Percentiles rank a stretch among this genome's conserved stretches.
Conservation (phyloP, 1,284 basidiomycete genomes). For the Irpex sp. region DNA sequence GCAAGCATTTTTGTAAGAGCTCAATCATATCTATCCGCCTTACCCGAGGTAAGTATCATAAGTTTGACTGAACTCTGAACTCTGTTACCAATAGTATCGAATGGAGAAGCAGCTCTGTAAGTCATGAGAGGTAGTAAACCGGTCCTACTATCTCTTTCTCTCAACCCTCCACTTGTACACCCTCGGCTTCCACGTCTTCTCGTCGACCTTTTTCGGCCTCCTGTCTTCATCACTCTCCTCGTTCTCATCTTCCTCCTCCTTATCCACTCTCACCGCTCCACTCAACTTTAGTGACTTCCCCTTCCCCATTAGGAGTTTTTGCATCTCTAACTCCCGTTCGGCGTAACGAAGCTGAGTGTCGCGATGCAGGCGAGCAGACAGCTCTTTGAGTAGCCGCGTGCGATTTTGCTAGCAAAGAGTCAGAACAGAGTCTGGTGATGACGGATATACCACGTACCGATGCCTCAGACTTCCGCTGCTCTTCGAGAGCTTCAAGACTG, state of each 20-base stretch:
- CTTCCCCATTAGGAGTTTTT: constrained; percentile 85
- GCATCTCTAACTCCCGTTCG: constrained; percentile 86
- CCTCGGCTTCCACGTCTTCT: constrained; percentile 74
- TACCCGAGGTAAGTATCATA: neutral
- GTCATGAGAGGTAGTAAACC: neutral
- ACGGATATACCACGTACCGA: constrained; percentile 19
- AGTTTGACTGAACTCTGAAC: neutral
- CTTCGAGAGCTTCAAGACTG: constrained; percentile 26
- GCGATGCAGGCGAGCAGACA: constrained; percentile 81
- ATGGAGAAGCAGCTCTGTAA: neutral
- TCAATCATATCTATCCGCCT: too few species aligned
- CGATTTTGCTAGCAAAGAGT: constrained; percentile 55
- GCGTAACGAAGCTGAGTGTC: constrained; percentile 83
- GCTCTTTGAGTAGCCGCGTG: constrained; percentile 74
- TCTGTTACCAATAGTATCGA: neutral
- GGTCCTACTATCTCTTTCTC: constrained; percentile 59
- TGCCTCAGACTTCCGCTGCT: constrained; percentile 41
- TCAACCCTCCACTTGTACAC: constrained; percentile 85
- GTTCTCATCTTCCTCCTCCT: constrained; percentile 36
- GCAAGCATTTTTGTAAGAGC: too few species aligned
- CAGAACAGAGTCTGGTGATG: neutral
- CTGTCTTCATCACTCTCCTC: constrained; percentile 34
- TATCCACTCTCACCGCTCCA: constrained; percentile 44
- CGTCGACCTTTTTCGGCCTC: constrained; percentile 51
- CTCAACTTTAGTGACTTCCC: constrained; percentile 77